These are phyloP conservation scores for Davidsoniella neocaledoniae DNA, from an alignment of 2,329 filamentous ascomycete species.

Conservation along the genomic window DNA sequence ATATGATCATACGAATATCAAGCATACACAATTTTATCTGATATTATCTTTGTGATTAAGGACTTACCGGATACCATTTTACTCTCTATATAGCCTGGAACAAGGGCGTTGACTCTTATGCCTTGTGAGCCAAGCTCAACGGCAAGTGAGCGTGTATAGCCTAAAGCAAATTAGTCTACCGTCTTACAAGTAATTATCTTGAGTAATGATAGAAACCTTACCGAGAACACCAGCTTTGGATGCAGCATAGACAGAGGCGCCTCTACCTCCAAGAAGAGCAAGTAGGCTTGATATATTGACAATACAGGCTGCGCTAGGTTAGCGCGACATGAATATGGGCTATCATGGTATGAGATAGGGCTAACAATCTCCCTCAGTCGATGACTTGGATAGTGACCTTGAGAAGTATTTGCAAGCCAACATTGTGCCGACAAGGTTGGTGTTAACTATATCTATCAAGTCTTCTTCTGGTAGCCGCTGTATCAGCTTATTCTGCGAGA, in stretches of 20 bases:
- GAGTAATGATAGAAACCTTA: slow-evolving; percentile 18
- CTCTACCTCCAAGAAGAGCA: slow-evolving; percentile 49
- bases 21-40: background rate
- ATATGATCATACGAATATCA: background rate
- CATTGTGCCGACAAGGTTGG: slow-evolving; percentile 54
- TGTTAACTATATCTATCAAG: slow-evolving; percentile 43
- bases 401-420: slow-evolving; percentile 36
- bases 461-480: slow-evolving; percentile 31
- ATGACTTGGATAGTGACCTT: slow-evolving; percentile 7
- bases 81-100: slow-evolving; percentile 71
- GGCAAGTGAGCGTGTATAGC: slow-evolving; percentile 50
- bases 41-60: background rate
- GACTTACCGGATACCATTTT: slow-evolving; percentile 55
- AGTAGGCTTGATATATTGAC: slow-evolving; percentile 71
- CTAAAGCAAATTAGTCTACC: slow-evolving; percentile 22
- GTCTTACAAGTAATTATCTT: background rate
- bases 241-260: slow-evolving; percentile 58
- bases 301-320: slow-evolving; percentile 41
- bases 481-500: slow-evolving; percentile 50
- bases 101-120: slow-evolving; percentile 62
- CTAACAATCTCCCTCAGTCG: slow-evolving; percentile 9
- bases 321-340: background rate
- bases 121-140: slow-evolving; percentile 41
- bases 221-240: slow-evolving; percentile 68
- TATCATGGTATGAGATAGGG: background rate